Evolutionary conservation across 805 yeast species (phyloP), one percentile per base, ranked within the genome.

Genomic region (Diddensiella transvaalensis): DNA sequence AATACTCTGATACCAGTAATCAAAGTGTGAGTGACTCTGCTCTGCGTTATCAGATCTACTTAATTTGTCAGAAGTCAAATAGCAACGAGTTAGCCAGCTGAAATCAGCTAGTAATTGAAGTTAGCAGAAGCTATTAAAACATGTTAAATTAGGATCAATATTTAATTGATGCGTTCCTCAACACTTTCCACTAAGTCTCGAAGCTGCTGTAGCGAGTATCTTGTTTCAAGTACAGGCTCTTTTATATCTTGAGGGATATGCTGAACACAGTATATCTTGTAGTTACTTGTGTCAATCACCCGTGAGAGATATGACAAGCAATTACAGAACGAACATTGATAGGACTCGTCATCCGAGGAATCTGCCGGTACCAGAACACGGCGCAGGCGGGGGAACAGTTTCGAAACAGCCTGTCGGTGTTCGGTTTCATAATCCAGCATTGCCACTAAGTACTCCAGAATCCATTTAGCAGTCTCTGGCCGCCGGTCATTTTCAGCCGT

Each of bases 241-340:
- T n/a, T 19, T 3, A 30, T 13, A 2, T 29, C 22, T 18, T 18
- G 13, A 4, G 52, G 56, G 21, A 30, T 19, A 26, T 47, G 32
- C 11, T 53, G 50, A 36, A 40, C 39, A 29, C 56, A 53, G 38
- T 51, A 53, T 4, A 49, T 42, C 22, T 21, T 22, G 6, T 33
- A 22, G 17, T 33, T 46, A 19, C 37, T 47, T 5, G 37, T 29
- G 24, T 39, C 42, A 30, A 45, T 46, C 3, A 58, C 40, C 26
- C 61, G 42, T 2, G 62, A 58, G 22, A 58, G 37, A 44, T 57
- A 60, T 13, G 59, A 47, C 18, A 58, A 38, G 18, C 52, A 47
- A 15, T 55, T 57, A 39, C 63, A 60, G n/a, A 45, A 44, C 4
- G 40, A 13, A 42, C 63, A 60, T 23, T 52, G 53, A 38, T 51